Conservation (phyloP, 2,329 filamentous ascomycete genomes). For the Xylariomycetidae sp. region DNA sequence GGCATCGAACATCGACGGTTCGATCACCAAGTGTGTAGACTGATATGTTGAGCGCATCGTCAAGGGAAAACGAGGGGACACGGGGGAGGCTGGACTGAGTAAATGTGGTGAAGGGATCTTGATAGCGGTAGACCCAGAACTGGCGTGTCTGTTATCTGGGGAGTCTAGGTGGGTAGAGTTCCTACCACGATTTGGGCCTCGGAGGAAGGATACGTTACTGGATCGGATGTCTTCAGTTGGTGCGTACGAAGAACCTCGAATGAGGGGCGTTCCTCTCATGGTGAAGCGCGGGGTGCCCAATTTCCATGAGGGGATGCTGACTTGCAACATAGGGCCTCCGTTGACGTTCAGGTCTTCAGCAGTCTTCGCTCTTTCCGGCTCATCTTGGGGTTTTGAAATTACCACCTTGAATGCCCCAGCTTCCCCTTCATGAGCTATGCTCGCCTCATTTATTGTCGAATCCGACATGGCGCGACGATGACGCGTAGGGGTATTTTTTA, state of each 20-base stretch:
- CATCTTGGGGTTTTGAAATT: slow-evolving; percentile 66
- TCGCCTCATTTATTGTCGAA: slow-evolving; percentile 67
- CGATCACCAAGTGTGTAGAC: slow-evolving; percentile 49
- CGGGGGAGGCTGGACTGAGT: slow-evolving; percentile 24
- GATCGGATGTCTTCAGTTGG: slow-evolving; percentile 69
- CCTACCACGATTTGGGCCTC: slow-evolving; percentile 29
- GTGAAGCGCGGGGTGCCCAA: slow-evolving; percentile 81
- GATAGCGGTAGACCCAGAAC: slow-evolving; percentile 32
- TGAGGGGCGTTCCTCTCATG: slow-evolving; percentile 65
- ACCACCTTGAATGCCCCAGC: slow-evolving; percentile 72
- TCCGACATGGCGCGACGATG: slow-evolving; percentile 69
- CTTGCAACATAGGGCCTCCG: slow-evolving; percentile 56
- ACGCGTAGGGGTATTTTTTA: slow-evolving; percentile 18
- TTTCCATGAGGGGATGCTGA: slow-evolving; percentile 79
- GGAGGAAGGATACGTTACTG: slow-evolving; percentile 51
- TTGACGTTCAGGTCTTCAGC: slow-evolving; percentile 49
- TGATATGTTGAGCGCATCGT: slow-evolving; percentile 41
- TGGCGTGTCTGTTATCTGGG: slow-evolving; percentile 30
- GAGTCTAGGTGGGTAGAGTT: slow-evolving; percentile 27
- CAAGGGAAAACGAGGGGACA: slow-evolving; percentile 36
- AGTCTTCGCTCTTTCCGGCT: slow-evolving; percentile 56
- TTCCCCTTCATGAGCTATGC: slow-evolving; percentile 47
- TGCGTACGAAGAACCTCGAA: slow-evolving; percentile 77
- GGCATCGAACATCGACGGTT: slow-evolving; percentile 75
- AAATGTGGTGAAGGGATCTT: slow-evolving; percentile 23